Conservation (phyloP, 2,329 filamentous ascomycete genomes). For the Anthostomella pinea region DNA sequence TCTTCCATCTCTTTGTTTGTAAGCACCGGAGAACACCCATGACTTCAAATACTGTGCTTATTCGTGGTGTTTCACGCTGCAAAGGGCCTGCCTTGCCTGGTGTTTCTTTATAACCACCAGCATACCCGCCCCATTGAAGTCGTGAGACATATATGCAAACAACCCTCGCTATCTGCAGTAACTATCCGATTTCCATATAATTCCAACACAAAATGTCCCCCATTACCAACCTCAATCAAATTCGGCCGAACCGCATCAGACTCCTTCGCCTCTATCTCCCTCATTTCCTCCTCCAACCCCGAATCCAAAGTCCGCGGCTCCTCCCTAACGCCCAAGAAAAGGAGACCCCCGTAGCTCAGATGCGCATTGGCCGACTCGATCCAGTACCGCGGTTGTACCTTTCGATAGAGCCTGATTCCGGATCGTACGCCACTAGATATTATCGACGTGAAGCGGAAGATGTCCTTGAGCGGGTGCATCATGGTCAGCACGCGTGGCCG, state of each 20-base stretch:
- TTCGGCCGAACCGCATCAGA: slow-evolving; percentile 1
- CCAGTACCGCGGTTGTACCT: slow-evolving; percentile 10
- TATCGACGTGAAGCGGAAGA: background rate
- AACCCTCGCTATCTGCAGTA: no score
- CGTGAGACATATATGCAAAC: no score
- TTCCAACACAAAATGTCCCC: slow-evolving; percentile 4
- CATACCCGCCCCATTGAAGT: no score
- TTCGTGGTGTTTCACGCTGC: no score
- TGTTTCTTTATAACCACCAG: no score
- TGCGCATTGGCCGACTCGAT: slow-evolving; percentile 3
- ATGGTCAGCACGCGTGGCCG: slow-evolving; percentile 8
- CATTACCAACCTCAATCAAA: slow-evolving; percentile 6
- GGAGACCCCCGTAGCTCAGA: slow-evolving; percentile 4
- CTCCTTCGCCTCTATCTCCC: background rate
- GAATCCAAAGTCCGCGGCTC: slow-evolving; percentile 1
- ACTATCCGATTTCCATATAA: no score
- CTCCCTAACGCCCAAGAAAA: slow-evolving; percentile 2
- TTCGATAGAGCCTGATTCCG: slow-evolving; percentile 10
- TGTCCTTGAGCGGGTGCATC: slow-evolving; percentile 15
- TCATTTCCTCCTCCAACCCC: slow-evolving; percentile 1
- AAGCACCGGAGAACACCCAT: no score
- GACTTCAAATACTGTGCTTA: no score
- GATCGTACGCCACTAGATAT: slow-evolving; percentile 1
- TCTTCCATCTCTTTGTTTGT: no score
- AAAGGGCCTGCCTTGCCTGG: no score